Base-by-base conservation (phyloP, 148 eudicot genomes). In the Limonium bicolor region DNA sequence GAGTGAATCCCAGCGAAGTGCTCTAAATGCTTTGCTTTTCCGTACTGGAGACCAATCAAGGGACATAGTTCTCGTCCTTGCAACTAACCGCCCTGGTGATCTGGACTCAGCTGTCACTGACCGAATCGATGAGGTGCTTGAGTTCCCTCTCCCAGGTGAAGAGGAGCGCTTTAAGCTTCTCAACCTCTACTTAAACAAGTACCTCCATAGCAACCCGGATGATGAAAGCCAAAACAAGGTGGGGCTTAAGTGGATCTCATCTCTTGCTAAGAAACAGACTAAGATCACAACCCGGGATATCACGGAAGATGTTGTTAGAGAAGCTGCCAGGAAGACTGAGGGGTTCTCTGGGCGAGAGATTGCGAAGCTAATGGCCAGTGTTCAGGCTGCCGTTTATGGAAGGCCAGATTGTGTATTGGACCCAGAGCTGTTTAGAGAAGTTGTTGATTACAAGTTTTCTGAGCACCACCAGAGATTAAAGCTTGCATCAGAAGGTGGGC, bases 1-100 rank as follows among this genome's bases (percentile, higher is more conserved):
- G 99, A 92, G 99, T 70, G 99, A 92, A 81, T 95, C 99, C 55
- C 99, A 92, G 52, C 71, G 99, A 61, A 92, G 99, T 62, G 95
- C 99, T 20, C 85, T 85, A 46, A 85, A 92, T 36, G 99, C 99
- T 12, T 94, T 92, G 24, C 74, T 92, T 34, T 85, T 78, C 53
- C 85, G 99, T 22, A 92, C 99, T 0, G 99, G 99, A 47, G 99
- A 92, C 61, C 99, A 92, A 49, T 92, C 99, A 11, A 92, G 85
- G 69, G 99, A 92, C 53, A 81, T 92, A 36, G 99, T 90, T 33
- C 88, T 90, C 11, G 95, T 94, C 24, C 82, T 85, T 8, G 99
- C 99, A 11, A 92, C 99, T 5, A 92, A 92, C 61, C 86, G 99
- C 5, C 99, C 99, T 0, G 94, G 94, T 7, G 99, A 92, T 68